These are phyloP conservation scores for Plantago ovata DNA, from an alignment of 257 asterid species.

Conservation along the genomic window DNA sequence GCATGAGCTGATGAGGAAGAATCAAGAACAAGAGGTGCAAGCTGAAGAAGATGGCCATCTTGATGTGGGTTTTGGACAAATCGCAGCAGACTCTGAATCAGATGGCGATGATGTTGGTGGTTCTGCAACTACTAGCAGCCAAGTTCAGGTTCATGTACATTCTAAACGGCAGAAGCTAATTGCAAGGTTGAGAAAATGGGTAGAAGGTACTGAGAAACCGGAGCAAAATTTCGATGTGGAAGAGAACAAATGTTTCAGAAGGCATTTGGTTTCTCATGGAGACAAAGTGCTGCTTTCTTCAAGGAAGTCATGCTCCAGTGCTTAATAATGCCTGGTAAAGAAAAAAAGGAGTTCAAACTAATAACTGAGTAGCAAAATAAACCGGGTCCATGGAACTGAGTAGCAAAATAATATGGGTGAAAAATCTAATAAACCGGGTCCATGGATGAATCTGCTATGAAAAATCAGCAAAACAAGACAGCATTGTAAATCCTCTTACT, in stretches of 20 bases:
- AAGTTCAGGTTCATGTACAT: slow-evolving; percentile 19
- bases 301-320: slow-evolving; percentile 52
- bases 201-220: slow-evolving; percentile 40
- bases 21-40: slow-evolving; percentile 23
- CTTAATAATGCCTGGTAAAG: slow-evolving; percentile 8
- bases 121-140: slow-evolving; percentile 16
- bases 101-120: slow-evolving; percentile 33
- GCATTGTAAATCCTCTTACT: no score
- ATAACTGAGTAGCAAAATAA: no score
- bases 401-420: no score
- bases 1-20: slow-evolving; percentile 42
- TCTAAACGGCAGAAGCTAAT: slow-evolving; percentile 45
- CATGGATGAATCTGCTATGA: no score
- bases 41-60: slow-evolving; percentile 12
- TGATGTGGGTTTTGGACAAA: slow-evolving; percentile 12
- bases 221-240: slow-evolving; percentile 23
- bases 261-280: slow-evolving; percentile 27
- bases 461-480: no score
- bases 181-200: slow-evolving; percentile 52
- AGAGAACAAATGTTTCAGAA: slow-evolving; percentile 31
- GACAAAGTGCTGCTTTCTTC: slow-evolving; percentile 23
- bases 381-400: no score
- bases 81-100: slow-evolving; percentile 23
- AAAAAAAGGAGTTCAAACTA: neutral
- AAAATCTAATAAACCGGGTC: no score